phyloP scores from a whole-genome alignment of 495 filamentous ascomycete genomes.

The Penicillium psychrofluorescens region DNA sequence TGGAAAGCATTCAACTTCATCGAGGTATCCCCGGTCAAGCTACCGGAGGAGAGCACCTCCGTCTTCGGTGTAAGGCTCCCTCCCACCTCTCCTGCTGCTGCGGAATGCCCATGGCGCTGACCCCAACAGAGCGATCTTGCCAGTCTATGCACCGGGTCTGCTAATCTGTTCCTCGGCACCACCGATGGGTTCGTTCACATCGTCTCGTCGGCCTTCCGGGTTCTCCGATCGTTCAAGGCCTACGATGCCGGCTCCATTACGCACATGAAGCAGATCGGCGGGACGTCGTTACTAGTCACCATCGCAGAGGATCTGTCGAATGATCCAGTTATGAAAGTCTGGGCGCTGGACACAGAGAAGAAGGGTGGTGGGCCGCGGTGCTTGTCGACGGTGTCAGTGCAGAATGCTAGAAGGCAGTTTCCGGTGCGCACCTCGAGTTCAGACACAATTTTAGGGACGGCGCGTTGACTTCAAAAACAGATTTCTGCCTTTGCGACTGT shows the following conservation, averaged over 20 bases:
- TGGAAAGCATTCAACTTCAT: conserved; percentile 99
- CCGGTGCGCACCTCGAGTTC: conserved; percentile 47
- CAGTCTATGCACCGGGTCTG: conserved; percentile 75
- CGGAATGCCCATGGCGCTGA: conserved; percentile 7
- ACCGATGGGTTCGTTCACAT: conserved; percentile 80
- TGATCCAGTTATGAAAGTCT: conserved; percentile 87
- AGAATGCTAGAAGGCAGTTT: conserved; percentile 89
- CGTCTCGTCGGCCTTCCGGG: conserved; percentile 77
- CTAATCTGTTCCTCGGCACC: conserved; percentile 84
- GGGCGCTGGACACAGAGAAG: conserved; percentile 93
- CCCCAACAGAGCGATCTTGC: conserved; percentile 50
- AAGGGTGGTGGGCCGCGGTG: conserved; percentile 86
- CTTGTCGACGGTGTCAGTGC: conserved; percentile 72
- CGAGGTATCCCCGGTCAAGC: conserved; percentile 78
- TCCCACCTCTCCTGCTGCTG: conserved; percentile 16
- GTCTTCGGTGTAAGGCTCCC: conserved; percentile 49
- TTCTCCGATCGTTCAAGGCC: conserved; percentile 78
- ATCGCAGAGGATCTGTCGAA: conserved; percentile 79
- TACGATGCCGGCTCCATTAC: conserved; percentile 73
- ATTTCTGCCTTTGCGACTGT: conserved; percentile 85
- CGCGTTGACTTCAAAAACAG: conserved; percentile 31
- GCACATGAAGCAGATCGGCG: conserved; percentile 91
- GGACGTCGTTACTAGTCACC: conserved; percentile 79
- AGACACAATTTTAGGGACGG: background rate
- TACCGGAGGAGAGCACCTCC: conserved; percentile 62